Evolutionary conservation across 192 early-diverging fungal genomes (phyloP), one percentile per base, ranked within the genome.

Genomic region (Backusella circina): DNA sequence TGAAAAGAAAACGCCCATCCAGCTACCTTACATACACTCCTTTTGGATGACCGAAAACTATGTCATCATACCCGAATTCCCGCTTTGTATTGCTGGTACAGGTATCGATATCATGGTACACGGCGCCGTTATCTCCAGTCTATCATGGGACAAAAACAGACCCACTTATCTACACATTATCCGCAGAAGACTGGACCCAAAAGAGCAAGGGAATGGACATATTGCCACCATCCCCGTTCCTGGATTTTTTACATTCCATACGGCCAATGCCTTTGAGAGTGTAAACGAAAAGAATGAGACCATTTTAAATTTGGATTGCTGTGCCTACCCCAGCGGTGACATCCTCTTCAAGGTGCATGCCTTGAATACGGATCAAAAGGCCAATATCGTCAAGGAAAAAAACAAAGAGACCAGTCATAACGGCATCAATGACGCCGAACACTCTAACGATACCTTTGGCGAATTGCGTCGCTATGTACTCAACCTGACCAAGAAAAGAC

Each of bases 21-120:
- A 67, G 6, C 47, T 83, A 6, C 70, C 82, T 4, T 91, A 90
- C 67, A 79, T 85, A 33, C 90, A 91, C 72, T 84, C 84, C 16
- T 88, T 91, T 68, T 68, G 70, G 2, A 36, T 85, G 57, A 89
- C 89, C 26, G 80, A 86, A 68, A 82, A 85, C 15, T 90, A 89
- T 82, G 75, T 91, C 37, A 72, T 91, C 13, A 54, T 90, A n/a
- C 79, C 81, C n/a, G 83, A 84, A 72, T 88, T 79, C 72, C 89
- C 87, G 28, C 78, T 86, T 44, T 72, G 79, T 39, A 77, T 82
- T 73, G 21, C 54, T 10, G 54, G 41, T 6, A 74, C 28, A 16
- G 73, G 73, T 2, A 3, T 74, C 3, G 50, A 33, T 5, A 38
- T 74, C 12, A 23, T 74, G 15, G 13, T 74, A 0, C 38, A 18